Conservation (phyloP, 1,139 yeast species). For the Yamadazyma dendronema region DNA sequence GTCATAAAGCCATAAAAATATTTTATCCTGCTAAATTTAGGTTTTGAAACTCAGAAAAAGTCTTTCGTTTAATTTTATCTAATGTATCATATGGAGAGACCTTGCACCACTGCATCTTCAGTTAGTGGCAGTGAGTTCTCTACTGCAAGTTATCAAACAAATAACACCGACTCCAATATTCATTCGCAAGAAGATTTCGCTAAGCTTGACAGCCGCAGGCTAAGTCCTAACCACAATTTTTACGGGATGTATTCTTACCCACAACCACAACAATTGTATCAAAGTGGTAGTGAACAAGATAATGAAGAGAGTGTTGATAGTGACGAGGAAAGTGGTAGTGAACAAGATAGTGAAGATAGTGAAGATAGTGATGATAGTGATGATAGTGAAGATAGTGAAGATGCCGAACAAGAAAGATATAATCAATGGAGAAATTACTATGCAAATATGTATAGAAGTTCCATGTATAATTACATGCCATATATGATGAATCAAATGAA, state of each 20-base stretch:
- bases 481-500: conserved; percentile 12
- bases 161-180: conserved; percentile 32
- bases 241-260: conserved; percentile 4
- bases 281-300: conserved; percentile 4
- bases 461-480: conserved; percentile 14
- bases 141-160: conserved; percentile 33
- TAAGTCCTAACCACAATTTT: conserved; percentile 1
- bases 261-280: conserved; percentile 7
- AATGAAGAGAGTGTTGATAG: conserved; percentile 20
- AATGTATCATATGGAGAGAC: neutral
- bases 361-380: conserved; percentile 9
- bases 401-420: conserved; percentile 9
- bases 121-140: conserved; percentile 32
- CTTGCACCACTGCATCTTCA: conserved; percentile 11
- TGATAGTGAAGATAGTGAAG: conserved; percentile 2
- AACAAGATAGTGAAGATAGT: conserved; percentile 10
- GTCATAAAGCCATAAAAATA: neutral
- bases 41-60: neutral
- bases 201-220: neutral
- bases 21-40: neutral
- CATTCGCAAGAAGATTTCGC: conserved; percentile 17
- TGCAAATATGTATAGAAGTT: conserved; percentile 15
- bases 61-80: neutral
- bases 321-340: conserved; percentile 16
- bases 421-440: conserved; percentile 18